Conservation (phyloP, 2,329 filamentous ascomycete species). For the Colletotrichum eleusines region DNA sequence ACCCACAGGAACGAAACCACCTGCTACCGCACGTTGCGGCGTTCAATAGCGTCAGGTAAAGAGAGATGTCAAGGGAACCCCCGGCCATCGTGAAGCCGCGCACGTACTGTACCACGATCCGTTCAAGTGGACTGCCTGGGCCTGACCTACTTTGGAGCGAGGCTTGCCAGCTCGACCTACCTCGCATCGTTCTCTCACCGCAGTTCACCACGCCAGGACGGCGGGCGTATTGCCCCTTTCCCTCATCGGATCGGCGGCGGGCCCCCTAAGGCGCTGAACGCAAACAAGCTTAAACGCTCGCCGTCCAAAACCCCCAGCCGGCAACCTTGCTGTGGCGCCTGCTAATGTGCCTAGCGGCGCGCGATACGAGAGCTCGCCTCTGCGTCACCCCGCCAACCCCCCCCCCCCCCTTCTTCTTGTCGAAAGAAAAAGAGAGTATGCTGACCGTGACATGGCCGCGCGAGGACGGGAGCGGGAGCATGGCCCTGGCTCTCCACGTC, state of each 20-base stretch:
- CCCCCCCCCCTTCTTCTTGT: constrained; percentile 1
- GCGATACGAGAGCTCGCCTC: constrained; percentile 29
- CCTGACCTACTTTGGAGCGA: too few species aligned
- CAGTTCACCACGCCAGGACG: neutral
- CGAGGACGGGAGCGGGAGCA: neutral
- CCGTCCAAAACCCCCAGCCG: constrained; percentile 15
- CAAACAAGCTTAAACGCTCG: constrained; percentile 36
- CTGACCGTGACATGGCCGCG: constrained; percentile 17
- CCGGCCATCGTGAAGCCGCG: neutral
- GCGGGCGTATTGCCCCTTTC: neutral
- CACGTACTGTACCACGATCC: neutral
- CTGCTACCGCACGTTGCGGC: constrained; percentile 34
- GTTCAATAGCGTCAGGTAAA: constrained; percentile 29
- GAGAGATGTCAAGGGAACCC: neutral
- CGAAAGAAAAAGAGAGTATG: neutral
- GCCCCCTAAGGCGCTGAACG: constrained; percentile 15
- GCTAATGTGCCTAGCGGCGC: constrained; percentile 11
- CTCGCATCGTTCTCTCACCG: neutral
- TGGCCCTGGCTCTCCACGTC: neutral
- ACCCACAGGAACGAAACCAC: too few species aligned
- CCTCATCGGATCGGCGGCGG: neutral
- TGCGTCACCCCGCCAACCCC: too few species aligned
- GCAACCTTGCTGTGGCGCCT: constrained; percentile 20
- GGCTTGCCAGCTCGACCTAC: neutral
- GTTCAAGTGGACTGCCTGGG: neutral